Percentiles rank a stretch among this genome's conserved stretches.
Conservation (phyloP, 2,329 filamentous ascomycete genomes). For the Fusarium napiforme region DNA sequence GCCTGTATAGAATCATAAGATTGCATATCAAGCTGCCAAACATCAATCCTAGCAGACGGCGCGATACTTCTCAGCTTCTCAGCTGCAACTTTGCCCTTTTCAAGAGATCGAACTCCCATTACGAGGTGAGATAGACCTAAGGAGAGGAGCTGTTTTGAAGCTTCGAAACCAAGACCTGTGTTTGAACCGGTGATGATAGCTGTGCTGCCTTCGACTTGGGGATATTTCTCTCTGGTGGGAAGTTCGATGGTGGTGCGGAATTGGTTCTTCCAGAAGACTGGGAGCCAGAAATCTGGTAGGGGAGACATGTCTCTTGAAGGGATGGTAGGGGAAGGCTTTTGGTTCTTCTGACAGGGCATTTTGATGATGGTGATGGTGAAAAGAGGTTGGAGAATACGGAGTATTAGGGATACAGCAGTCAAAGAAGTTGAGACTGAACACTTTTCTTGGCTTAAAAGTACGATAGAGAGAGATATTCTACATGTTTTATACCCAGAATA, state of each 20-base stretch:
- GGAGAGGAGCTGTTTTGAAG: conserved; percentile 37
- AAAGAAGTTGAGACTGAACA: rapidly evolving
- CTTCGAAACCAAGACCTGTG: conserved; percentile 41
- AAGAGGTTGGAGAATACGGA: neutral
- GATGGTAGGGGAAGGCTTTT: neutral
- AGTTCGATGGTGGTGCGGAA: conserved; percentile 39
- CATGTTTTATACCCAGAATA: conserved; percentile 2
- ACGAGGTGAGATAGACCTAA: conserved; percentile 30
- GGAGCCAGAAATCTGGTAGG: conserved; percentile 13
- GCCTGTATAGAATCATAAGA: conserved; percentile 40
- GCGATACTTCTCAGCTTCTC: neutral
- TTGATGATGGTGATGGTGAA: neutral
- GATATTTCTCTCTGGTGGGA: conserved; percentile 26
- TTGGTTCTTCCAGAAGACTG: conserved; percentile 36
- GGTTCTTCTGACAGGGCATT: conserved; percentile 19
- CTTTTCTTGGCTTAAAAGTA: rapidly evolving
- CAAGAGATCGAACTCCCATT: conserved; percentile 31
- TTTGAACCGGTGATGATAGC: conserved; percentile 44
- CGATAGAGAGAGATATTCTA: neutral
- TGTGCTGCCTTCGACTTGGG: conserved; percentile 21
- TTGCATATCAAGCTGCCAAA: conserved; percentile 43
- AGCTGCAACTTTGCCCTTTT: conserved; percentile 26
- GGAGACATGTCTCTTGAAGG: conserved; percentile 22
- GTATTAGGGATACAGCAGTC: rapidly evolving
- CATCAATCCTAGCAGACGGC: conserved; percentile 32